Conservation (phyloP, 371 early-diverging fungal genomes). For the Capniomyces stellatus region DNA sequence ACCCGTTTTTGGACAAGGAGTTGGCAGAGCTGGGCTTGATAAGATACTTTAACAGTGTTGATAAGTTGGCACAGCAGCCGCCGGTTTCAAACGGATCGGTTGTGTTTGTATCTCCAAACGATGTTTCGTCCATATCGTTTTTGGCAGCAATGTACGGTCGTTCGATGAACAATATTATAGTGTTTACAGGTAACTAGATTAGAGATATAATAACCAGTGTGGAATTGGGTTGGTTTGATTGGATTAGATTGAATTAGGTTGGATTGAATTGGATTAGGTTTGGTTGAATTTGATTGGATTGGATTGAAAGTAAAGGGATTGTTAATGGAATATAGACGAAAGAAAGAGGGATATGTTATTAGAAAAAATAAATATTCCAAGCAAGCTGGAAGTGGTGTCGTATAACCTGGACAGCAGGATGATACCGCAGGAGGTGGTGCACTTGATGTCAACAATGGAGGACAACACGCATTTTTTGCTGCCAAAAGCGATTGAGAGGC, state of each 20-base stretch:
- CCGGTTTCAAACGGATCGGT: background rate
- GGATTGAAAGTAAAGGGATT: no score
- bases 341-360: background rate
- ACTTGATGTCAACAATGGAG: background rate
- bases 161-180: background rate
- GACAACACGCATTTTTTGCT: no score
- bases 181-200: background rate
- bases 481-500: no score
- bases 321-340: conserved; percentile 1
- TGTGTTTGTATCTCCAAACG: background rate
- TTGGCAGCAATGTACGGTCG: background rate
- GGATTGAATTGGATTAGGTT: no score
- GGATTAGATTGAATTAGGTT: no score
- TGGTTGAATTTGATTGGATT: no score
- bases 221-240: no score
- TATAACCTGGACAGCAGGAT: background rate
- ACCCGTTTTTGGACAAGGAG: conserved; percentile 22
- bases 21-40: conserved; percentile 17
- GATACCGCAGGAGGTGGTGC: background rate
- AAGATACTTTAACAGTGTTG: background rate
- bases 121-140: background rate
- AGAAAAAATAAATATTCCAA: background rate
- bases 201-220: no score
- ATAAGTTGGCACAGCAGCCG: background rate
- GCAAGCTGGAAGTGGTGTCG: background rate